Evolutionary conservation across 495 filamentous ascomycete genomes (phyloP).

Genomic region (Letharia lupina): DNA sequence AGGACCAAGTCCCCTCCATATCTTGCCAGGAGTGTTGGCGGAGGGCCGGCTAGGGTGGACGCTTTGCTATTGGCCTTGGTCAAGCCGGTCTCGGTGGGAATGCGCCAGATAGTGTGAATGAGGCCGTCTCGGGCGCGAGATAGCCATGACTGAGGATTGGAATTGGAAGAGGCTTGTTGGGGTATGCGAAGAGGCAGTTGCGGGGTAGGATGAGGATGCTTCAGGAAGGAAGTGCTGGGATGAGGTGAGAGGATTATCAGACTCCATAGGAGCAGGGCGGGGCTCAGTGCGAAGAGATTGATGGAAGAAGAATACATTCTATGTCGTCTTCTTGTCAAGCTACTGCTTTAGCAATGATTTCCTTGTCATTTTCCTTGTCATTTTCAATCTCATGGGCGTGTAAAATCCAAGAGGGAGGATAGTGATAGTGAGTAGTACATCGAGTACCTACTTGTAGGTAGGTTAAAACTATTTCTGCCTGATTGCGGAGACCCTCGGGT

Average conservation of each 20-base stretch:
- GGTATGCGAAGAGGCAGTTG: constrained; percentile 18
- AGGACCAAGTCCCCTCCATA: constrained; percentile 81
- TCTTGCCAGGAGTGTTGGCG: constrained; percentile 47
- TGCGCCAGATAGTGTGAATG: constrained; percentile 52
- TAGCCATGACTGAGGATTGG: constrained; percentile 22
- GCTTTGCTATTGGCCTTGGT: constrained; percentile 11
- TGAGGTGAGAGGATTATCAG: constrained; percentile 1
- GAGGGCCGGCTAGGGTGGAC: constrained; percentile 28
- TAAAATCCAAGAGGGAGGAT: no score
- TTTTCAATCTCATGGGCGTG: no score
- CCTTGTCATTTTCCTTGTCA: no score
- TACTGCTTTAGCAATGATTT: no score
- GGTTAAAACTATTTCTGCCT: not conserved
- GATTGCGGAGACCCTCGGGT: not conserved
- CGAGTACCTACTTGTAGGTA: no score
- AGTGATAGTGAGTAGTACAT: not conserved
- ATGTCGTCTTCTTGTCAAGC: not conserved
- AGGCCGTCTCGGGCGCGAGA: constrained; percentile 56
- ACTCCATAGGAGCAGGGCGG: constrained; percentile 1
- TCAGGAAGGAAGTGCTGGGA: not conserved
- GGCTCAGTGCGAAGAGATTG: constrained; percentile 7
- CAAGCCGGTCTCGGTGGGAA: constrained; percentile 14
- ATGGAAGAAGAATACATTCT: not conserved
- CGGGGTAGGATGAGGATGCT: constrained; percentile 1
- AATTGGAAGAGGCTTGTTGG: constrained; percentile 26